A percentile compares a stretch with the other conserved stretches of the same genome.
Evolutionary conservation across 2,329 filamentous ascomycete species (phyloP).

Genomic region (Ceratocystis cubensis): DNA sequence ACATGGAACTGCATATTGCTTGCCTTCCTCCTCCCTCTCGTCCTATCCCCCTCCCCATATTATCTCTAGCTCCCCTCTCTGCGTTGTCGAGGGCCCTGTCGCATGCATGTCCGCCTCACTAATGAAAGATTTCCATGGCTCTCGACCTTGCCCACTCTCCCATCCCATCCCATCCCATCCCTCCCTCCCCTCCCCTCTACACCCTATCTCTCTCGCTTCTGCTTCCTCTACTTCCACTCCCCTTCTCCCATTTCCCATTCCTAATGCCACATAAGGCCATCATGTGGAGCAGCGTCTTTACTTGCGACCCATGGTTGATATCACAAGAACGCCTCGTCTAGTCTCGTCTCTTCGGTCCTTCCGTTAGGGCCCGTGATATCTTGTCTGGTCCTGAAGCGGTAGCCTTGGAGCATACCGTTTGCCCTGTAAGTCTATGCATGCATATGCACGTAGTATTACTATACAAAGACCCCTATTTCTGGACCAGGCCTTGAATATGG

Average conservation of each 20-base stretch:
- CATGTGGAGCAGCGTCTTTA: background rate
- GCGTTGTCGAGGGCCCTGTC: background rate
- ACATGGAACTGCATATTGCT: conserved; percentile 1
- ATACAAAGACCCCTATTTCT: background rate
- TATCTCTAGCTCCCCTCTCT: background rate
- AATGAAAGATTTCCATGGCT: no score
- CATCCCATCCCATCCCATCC: no score
- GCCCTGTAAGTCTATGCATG: background rate
- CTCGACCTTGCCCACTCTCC: no score
- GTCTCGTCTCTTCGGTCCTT: conserved; percentile 7
- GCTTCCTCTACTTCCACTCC: no score
- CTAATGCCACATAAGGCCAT: background rate
- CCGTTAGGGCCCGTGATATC: background rate
- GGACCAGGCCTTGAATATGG: background rate
- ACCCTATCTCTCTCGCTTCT: background rate
- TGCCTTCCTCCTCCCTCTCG: background rate
- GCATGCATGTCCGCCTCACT: no score
- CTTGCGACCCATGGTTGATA: background rate
- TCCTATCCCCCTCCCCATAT: no score
- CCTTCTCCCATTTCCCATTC: no score
- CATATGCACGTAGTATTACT: background rate
- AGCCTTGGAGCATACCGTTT: background rate
- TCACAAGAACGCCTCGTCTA: background rate
- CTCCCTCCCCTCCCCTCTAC: no score
- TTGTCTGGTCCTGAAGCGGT: background rate